Evolutionary conservation across 306 rosid species (phyloP).

Genomic region (Lathyrus sativus): DNA sequence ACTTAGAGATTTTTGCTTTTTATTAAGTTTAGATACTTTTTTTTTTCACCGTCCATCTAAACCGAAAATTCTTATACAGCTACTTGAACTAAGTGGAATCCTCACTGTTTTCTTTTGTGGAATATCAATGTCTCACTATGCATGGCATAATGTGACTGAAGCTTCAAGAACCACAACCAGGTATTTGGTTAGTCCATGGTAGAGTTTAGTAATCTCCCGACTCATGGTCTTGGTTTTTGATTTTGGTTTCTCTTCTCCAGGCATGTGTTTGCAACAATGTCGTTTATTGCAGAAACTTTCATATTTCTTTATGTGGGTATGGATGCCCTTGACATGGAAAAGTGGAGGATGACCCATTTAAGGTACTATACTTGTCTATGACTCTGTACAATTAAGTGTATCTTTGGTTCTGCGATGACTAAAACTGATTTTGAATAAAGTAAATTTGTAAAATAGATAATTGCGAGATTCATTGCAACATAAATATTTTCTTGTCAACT

Average conservation of each 20-base stretch:
- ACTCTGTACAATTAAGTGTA: not conserved
- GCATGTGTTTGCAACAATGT: slow-evolving; percentile 82
- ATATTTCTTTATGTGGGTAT: slow-evolving; percentile 91
- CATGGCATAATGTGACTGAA: slow-evolving; percentile 78
- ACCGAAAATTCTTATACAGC: slow-evolving; percentile 47
- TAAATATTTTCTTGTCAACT: slow-evolving; percentile 16
- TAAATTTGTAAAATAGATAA: no score
- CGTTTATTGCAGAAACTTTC: slow-evolving; percentile 87
- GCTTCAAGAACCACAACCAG: slow-evolving; percentile 79
- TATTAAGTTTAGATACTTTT: not conserved
- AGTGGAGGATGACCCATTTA: slow-evolving; percentile 77
- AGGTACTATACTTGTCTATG: slow-evolving; percentile 50
- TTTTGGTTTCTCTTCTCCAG: slow-evolving; percentile 44
- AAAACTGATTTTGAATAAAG: not conserved
- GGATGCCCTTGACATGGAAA: slow-evolving; percentile 92
- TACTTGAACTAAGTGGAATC: slow-evolving; percentile 82
- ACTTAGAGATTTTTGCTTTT: not conserved
- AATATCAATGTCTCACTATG: slow-evolving; percentile 87
- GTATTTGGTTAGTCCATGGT: slow-evolving; percentile 41
- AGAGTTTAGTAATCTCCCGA: slow-evolving; percentile 22
- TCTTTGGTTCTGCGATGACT: not conserved
- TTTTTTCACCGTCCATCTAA: slow-evolving; percentile 7
- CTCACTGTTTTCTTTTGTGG: slow-evolving; percentile 97
- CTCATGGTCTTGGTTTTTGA: slow-evolving; percentile 28
- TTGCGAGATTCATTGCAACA: slow-evolving; percentile 20